Percentiles rank a stretch among this genome's conserved stretches.
phyloP scores from a whole-genome alignment of 371 early-diverging fungal species.

The Apophysomyces trapeziformis region DNA sequence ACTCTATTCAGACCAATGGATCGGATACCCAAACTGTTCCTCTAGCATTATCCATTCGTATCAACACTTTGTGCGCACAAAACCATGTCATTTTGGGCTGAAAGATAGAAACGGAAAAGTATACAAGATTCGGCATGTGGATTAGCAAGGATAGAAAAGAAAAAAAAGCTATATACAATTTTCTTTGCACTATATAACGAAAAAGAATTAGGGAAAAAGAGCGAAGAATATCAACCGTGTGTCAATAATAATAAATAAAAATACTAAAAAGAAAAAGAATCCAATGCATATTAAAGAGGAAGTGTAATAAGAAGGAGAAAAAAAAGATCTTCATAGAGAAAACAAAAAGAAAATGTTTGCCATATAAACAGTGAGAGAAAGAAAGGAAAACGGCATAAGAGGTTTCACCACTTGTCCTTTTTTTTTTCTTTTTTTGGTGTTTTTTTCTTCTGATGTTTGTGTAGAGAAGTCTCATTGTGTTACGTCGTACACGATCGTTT shows the following conservation, averaged over 20 bases:
- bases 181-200: conserved; percentile 14
- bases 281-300: conserved; percentile 18
- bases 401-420: neutral
- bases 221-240: conserved; percentile 15
- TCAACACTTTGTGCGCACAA: too few species aligned
- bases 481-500: conserved; percentile 40
- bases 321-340: conserved; percentile 1
- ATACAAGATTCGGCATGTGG: neutral
- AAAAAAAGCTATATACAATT: conserved; percentile 18
- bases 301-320: neutral
- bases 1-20: too few species aligned
- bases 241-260: conserved; percentile 11
- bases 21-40: too few species aligned
- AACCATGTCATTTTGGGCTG: too few species aligned
- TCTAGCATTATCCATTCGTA: too few species aligned
- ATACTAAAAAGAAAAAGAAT: conserved; percentile 9
- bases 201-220: neutral
- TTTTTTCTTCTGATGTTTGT: conserved; percentile 16
- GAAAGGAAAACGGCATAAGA: neutral
- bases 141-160: neutral
- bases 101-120: too few species aligned
- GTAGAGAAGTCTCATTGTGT: conserved; percentile 12
- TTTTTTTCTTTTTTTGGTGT: conserved; percentile 1
- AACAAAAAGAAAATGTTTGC: neutral
- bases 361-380: conserved; percentile 14